Conservation (phyloP, 1,284 basidiomycete genomes). For the Apiotrichum gracile region DNA sequence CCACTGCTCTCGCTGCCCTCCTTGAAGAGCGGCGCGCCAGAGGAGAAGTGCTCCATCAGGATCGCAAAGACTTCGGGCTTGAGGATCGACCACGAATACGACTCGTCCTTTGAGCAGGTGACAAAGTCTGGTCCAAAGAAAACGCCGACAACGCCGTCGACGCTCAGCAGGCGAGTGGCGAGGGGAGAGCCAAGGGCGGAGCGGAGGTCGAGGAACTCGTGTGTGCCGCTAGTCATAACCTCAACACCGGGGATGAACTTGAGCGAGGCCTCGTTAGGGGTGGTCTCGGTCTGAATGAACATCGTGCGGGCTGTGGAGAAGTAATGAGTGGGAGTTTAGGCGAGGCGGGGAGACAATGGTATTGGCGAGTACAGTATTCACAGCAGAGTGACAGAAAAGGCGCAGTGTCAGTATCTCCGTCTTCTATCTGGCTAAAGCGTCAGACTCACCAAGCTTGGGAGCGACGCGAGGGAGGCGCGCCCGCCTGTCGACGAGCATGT, state of each 20-base stretch:
- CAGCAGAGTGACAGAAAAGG: not conserved
- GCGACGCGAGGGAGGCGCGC: constrained; percentile 5
- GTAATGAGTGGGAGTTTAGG: not conserved
- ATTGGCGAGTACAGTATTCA: not conserved
- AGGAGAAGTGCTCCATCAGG: constrained; percentile 96
- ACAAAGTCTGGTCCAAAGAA: constrained; percentile 99
- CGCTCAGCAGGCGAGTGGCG: constrained; percentile 84
- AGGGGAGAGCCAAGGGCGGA: constrained; percentile 79
- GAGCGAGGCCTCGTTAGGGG: constrained; percentile 93
- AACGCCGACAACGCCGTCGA: constrained; percentile 80
- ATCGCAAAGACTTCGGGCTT: constrained; percentile 99
- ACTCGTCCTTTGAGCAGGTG: constrained; percentile 86
- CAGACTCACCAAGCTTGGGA: not conserved
- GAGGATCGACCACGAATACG: constrained; percentile 77
- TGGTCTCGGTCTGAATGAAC: constrained; percentile 97
- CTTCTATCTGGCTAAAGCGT: not conserved
- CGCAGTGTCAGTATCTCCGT: not conserved
- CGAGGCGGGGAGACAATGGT: not conserved
- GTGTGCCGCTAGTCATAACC: constrained; percentile 76
- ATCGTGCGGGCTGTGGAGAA: constrained; percentile 66
- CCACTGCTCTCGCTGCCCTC: constrained; percentile 63
- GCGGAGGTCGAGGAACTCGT: constrained; percentile 88
- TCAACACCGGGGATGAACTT: constrained; percentile 93
- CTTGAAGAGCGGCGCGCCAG: constrained; percentile 77
- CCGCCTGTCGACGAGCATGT: constrained; percentile 4